phyloP scores from a whole-genome alignment of 768 basidiomycete species.

The Podaxis sp. region DNA sequence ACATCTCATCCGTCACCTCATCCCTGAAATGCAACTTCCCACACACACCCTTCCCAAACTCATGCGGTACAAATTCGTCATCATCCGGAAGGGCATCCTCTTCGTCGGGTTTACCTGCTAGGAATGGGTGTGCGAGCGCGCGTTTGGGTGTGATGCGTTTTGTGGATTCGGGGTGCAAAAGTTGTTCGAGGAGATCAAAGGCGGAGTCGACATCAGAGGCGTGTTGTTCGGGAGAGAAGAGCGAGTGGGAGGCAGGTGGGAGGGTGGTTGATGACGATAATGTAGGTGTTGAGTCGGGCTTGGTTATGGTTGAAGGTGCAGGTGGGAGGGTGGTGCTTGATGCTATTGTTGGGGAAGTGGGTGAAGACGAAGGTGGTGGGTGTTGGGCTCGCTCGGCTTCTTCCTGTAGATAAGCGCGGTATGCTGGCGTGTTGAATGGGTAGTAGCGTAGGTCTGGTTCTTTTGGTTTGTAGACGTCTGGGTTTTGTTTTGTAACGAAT shows the following conservation, averaged over 20 bases:
- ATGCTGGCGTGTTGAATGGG: slow-evolving; percentile 44
- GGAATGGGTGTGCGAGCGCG: slow-evolving; percentile 80
- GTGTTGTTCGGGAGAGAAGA: slow-evolving; percentile 34
- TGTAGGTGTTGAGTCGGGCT: slow-evolving; percentile 19
- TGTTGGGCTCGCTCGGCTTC: slow-evolving; percentile 20
- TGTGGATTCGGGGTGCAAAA: slow-evolving; percentile 78
- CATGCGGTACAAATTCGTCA: slow-evolving; percentile 70
- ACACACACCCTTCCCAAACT: slow-evolving; percentile 68
- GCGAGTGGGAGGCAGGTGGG: neutral
- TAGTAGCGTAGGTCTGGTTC: slow-evolving; percentile 53
- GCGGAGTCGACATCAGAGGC: slow-evolving; percentile 60
- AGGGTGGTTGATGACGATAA: neutral
- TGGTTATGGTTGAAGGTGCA: slow-evolving; percentile 1
- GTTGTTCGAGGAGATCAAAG: slow-evolving; percentile 70
- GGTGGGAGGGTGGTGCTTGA: slow-evolving; percentile 15
- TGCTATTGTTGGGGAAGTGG: slow-evolving; percentile 23
- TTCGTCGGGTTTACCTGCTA: slow-evolving; percentile 40
- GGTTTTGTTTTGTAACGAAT: slow-evolving; percentile 80
- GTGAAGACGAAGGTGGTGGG: slow-evolving; percentile 34
- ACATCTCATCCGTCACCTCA: slow-evolving; percentile 52
- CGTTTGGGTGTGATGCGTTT: slow-evolving; percentile 74
- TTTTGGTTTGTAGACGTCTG: slow-evolving; percentile 54
- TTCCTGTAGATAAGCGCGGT: slow-evolving; percentile 20
- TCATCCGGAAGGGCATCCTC: slow-evolving; percentile 42
- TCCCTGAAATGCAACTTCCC: slow-evolving; percentile 59